Evolutionary conservation across 257 asterid genomes (phyloP).

Genomic region (Solanum dulcamara): DNA sequence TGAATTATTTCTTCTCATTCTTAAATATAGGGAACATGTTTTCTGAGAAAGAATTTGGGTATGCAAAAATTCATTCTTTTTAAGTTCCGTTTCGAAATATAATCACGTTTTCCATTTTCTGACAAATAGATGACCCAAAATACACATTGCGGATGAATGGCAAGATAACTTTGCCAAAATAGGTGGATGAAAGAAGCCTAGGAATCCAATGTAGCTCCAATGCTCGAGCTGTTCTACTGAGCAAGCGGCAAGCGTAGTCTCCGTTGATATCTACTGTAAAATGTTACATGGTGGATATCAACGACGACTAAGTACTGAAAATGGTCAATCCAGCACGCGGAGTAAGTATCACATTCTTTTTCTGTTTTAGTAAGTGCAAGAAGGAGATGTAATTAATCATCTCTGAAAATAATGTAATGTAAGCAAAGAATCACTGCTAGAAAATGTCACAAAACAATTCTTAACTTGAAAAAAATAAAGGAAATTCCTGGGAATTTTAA

Average conservation of each 20-base stretch:
- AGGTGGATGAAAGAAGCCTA: conserved; percentile 36
- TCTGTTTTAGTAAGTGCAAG: too few relatives aligned
- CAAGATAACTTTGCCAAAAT: conserved; percentile 18
- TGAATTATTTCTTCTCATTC: too few relatives aligned
- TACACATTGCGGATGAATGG: conserved; percentile 19
- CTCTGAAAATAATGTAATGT: too few relatives aligned
- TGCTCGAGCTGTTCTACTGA: neutral
- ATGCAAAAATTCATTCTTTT: too few relatives aligned
- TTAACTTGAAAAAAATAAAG: too few relatives aligned
- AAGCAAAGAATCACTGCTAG: neutral
- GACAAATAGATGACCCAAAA: neutral
- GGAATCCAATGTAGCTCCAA: conserved; percentile 1
- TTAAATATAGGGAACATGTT: too few relatives aligned
- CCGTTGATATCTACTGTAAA: neutral
- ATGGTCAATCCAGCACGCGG: neutral
- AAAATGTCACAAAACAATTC: too few relatives aligned
- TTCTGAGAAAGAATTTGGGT: neutral
- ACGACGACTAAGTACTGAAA: neutral
- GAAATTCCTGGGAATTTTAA: too few relatives aligned
- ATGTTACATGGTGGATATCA: neutral
- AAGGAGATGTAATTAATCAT: too few relatives aligned
- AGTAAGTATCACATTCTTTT: neutral
- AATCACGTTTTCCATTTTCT: neutral
- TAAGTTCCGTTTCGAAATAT: neutral
- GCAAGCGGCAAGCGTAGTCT: neutral